Evolutionary conservation across 768 basidiomycete species (phyloP).

Genomic region (Strobilomyces confusus): DNA sequence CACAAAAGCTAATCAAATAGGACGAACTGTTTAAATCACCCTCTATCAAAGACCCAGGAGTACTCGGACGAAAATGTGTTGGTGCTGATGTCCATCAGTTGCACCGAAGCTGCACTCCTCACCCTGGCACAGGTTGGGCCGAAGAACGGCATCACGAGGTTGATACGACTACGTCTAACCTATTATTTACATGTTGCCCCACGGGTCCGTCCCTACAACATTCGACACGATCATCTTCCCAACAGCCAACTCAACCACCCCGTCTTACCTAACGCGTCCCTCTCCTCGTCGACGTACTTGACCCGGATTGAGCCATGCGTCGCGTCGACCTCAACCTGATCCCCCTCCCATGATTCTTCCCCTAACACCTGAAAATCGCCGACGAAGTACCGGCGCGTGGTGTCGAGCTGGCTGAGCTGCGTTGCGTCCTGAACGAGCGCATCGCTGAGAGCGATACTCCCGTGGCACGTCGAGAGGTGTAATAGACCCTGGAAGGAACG

Average conservation of each 20-base stretch:
- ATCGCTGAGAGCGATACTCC: conserved; percentile 13
- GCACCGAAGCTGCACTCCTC: no score
- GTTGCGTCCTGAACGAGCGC: conserved; percentile 14
- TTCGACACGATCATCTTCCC: background rate
- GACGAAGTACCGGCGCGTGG: conserved; percentile 21
- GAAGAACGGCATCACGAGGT: no score
- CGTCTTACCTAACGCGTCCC: background rate
- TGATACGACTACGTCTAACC: no score
- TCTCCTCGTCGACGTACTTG: conserved; percentile 19
- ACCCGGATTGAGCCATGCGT: conserved; percentile 17
- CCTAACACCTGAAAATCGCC: conserved; percentile 21
- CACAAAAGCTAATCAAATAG: no score
- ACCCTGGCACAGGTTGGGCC: no score
- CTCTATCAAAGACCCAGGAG: no score
- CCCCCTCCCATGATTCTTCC: conserved; percentile 20
- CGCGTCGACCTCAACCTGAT: conserved; percentile 15
- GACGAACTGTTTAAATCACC: no score
- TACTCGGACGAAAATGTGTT: no score
- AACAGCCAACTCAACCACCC: conserved; percentile 22
- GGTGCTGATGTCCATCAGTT: no score
- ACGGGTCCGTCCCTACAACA: no score
- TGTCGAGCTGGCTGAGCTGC: conserved; percentile 20
- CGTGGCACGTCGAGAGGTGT: conserved; percentile 15
- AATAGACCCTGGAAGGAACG: conserved; percentile 19
- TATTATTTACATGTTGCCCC: no score